Percentiles rank a stretch among this genome's conserved stretches.
Evolutionary conservation across 805 yeast species (phyloP).

Genomic region (Candida oleophila): DNA sequence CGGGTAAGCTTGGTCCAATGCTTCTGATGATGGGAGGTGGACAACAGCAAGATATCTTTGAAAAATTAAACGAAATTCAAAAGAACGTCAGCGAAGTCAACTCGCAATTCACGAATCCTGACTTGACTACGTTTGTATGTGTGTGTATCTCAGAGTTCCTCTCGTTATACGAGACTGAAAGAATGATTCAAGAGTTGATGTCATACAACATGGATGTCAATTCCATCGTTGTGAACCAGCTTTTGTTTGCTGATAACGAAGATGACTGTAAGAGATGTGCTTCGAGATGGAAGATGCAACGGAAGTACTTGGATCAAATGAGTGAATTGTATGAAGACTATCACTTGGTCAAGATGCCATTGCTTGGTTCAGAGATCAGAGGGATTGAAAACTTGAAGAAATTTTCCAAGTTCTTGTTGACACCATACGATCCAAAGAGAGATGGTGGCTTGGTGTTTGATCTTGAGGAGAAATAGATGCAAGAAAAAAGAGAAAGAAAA

Average conservation of each 20-base stretch:
- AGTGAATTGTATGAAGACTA: conserved; percentile 95
- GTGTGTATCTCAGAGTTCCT: conserved; percentile 97
- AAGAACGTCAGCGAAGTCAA: conserved; percentile 83
- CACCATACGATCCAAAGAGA: conserved; percentile 71
- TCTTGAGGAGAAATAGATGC: conserved; percentile 45
- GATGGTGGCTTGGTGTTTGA: conserved; percentile 55
- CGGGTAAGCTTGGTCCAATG: conserved; percentile 89
- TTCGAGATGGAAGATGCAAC: conserved; percentile 94
- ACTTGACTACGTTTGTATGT: conserved; percentile 90
- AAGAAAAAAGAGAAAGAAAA: neutral
- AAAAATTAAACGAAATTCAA: conserved; percentile 77
- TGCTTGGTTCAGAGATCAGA: conserved; percentile 91
- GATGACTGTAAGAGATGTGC: conserved; percentile 84
- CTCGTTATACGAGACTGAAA: conserved; percentile 94
- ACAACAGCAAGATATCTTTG: conserved; percentile 67
- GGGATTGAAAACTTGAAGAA: conserved; percentile 82
- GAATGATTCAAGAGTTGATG: conserved; percentile 94
- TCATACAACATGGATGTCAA: conserved; percentile 95
- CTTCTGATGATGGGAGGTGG: conserved; percentile 75
- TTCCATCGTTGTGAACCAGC: conserved; percentile 92
- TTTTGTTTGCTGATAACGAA: conserved; percentile 80
- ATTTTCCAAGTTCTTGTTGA: conserved; percentile 77
- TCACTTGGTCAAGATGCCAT: conserved; percentile 93
- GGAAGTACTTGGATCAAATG: conserved; percentile 91
- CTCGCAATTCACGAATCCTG: conserved; percentile 94